Evolutionary conservation across 768 basidiomycete species (phyloP).

Genomic region (Lentinula boryana): DNA sequence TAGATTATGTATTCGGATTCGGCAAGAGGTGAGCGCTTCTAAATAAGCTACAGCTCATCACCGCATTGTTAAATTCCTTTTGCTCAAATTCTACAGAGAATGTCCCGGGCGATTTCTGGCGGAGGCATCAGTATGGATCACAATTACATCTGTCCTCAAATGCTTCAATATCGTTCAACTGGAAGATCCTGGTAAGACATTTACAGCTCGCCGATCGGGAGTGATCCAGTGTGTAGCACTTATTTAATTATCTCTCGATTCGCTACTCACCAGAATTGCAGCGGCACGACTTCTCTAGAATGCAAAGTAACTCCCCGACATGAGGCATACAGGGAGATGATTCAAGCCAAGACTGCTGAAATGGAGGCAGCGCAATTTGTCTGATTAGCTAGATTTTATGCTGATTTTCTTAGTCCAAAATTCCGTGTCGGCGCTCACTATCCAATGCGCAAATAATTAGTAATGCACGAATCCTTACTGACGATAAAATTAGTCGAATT

Average conservation of each 20-base stretch:
- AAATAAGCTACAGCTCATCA: not conserved
- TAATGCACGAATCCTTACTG: too few relatives aligned
- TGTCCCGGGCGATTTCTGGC: not conserved
- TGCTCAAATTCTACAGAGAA: not conserved
- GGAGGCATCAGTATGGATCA: not conserved
- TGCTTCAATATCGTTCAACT: not conserved
- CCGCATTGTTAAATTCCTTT: not conserved
- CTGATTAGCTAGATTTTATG: not conserved
- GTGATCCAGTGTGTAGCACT: not conserved
- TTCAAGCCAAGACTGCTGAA: not conserved
- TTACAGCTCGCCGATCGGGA: not conserved
- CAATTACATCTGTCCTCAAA: not conserved
- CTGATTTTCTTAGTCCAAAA: too few relatives aligned
- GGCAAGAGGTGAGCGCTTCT: not conserved
- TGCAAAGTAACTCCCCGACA: not conserved
- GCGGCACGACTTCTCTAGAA: not conserved
- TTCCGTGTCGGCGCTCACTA: too few relatives aligned
- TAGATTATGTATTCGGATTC: not conserved
- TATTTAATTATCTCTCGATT: not conserved
- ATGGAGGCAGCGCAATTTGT: not conserved
- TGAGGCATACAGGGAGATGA: not conserved
- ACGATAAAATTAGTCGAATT: too few relatives aligned
- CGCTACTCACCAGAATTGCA: not conserved
- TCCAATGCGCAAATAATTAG: too few relatives aligned
- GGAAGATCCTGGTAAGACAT: not conserved